Evolutionary conservation across 441 rosid species (phyloP).

Genomic region (Manihot esculenta): DNA sequence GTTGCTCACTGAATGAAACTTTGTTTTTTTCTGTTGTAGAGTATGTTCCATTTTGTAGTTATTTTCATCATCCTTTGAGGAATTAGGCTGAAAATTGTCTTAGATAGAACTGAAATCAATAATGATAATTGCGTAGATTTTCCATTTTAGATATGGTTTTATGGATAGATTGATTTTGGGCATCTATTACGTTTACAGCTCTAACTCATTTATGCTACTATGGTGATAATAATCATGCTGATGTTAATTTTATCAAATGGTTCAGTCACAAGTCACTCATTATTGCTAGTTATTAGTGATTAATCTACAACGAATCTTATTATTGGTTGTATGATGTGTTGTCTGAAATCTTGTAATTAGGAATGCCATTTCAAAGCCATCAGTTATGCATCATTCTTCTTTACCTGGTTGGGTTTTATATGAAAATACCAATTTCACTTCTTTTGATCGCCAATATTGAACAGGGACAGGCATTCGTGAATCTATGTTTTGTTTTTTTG

Average conservation of each 20-base stretch:
- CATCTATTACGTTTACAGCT: neutral
- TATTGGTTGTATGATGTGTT: neutral
- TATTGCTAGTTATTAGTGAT: neutral
- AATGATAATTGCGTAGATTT: slow-evolving; percentile 6
- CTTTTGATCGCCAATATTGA: neutral
- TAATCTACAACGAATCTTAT: neutral
- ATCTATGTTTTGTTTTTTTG: neutral
- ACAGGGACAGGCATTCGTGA: neutral
- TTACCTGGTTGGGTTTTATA: neutral
- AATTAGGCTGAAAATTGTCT: neutral
- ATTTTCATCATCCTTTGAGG: neutral
- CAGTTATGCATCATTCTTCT: neutral
- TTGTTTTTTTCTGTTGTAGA: slow-evolving; percentile 21
- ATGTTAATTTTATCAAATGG: neutral
- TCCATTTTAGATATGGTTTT: neutral
- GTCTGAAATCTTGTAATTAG: neutral
- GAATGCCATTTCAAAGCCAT: neutral
- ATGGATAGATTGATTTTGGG: neutral
- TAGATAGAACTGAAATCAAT: slow-evolving; percentile 13
- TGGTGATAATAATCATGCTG: neutral
- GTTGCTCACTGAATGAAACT: slow-evolving; percentile 30
- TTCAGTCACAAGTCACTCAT: neutral
- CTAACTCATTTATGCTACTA: neutral
- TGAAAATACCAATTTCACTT: neutral
- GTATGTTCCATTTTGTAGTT: neutral